Conservation (phyloP, 2,329 filamentous ascomycete species). For the Microsporum canis region DNA sequence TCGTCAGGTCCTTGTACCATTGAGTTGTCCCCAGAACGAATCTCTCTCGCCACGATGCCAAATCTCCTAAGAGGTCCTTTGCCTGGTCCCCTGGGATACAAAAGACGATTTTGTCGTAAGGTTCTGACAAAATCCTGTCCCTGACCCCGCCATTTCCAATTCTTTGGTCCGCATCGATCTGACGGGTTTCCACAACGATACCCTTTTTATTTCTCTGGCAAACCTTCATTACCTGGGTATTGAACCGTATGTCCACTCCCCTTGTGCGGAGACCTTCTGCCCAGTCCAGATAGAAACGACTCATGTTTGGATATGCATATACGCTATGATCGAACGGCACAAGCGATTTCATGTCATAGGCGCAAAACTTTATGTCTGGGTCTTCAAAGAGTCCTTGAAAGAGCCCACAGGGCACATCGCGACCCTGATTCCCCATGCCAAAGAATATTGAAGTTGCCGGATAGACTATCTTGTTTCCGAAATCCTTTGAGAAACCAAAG, state of each 20-base stretch:
- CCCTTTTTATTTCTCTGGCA: conserved; percentile 41
- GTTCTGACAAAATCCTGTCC: conserved; percentile 36
- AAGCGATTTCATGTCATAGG: conserved; percentile 45
- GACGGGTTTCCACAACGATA: conserved; percentile 34
- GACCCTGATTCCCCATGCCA: conserved; percentile 63
- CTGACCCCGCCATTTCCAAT: conserved; percentile 24
- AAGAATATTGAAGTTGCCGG: conserved; percentile 63
- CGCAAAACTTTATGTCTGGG: conserved; percentile 49
- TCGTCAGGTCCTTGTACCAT: conserved; percentile 51
- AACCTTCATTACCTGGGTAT: conserved; percentile 42
- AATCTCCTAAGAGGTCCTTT: conserved; percentile 42
- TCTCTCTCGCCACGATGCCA: conserved; percentile 49
- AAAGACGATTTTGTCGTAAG: conserved; percentile 50
- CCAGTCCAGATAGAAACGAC: conserved; percentile 48
- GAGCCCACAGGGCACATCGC: conserved; percentile 58
- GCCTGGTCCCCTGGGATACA: conserved; percentile 46
- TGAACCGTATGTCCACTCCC: conserved; percentile 46
- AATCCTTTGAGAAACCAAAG: conserved; percentile 58
- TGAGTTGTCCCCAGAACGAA: conserved; percentile 59
- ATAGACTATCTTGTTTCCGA: conserved; percentile 58
- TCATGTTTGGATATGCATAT: conserved; percentile 52
- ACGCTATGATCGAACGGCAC: conserved; percentile 45
- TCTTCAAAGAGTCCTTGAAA: conserved; percentile 50
- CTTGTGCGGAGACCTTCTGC: conserved; percentile 39
- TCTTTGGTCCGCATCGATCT: conserved; percentile 11